These are phyloP conservation scores for Arxiozyma telluris DNA, from an alignment of 1,139 yeast genomes.

Conservation along the genomic window DNA sequence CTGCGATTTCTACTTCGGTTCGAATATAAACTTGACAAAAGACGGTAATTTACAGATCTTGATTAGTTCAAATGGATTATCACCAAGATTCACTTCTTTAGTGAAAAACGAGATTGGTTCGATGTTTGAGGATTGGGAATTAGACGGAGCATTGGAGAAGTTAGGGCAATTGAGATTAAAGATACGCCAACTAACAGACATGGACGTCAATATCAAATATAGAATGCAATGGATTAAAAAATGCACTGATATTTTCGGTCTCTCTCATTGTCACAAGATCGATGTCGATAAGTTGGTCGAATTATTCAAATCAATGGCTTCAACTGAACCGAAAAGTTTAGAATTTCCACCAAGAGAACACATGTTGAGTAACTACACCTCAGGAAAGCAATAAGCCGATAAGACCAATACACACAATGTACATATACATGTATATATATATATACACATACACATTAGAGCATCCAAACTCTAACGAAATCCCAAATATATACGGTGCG, in stretches of 20 bases:
- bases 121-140: conserved; percentile 14
- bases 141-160: conserved; percentile 19
- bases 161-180: conserved; percentile 20
- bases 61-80: conserved; percentile 29
- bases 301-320: conserved; percentile 16
- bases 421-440: no score
- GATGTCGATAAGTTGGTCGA: conserved; percentile 16
- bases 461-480: no score
- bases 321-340: not conserved
- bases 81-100: conserved; percentile 28
- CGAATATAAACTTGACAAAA: conserved; percentile 20
- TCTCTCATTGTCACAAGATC: conserved; percentile 20
- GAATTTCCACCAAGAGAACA: not conserved
- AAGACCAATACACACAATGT: no score
- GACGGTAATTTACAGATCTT: conserved; percentile 20
- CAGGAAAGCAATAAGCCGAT: not conserved
- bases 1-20: conserved; percentile 32
- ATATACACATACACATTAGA: no score
- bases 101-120: conserved; percentile 22
- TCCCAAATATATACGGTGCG: not conserved
- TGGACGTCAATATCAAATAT: conserved; percentile 15
- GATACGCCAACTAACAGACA: conserved; percentile 14
- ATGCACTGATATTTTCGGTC: conserved; percentile 26
- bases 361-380: conserved; percentile 3
- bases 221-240: conserved; percentile 29